Base-by-base conservation (phyloP, 129 eudicot genomes). In the Tanacetum coccineum region DNA sequence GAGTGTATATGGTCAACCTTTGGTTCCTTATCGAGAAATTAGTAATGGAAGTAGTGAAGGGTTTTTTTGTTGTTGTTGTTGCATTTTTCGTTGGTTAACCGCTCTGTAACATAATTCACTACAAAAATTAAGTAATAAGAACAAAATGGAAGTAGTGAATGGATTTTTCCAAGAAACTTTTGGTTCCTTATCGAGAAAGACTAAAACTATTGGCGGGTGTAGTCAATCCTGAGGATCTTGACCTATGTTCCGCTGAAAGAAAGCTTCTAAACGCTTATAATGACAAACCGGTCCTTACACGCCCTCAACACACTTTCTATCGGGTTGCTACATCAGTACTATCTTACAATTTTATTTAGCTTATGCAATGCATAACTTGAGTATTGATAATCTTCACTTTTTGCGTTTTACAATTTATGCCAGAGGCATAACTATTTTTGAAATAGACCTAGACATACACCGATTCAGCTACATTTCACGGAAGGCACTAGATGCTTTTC, bases 241-340 rank as follows among this genome's bases (percentile, higher is more conserved):
- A 81, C 21, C 64, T 92, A 64, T 88, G 85, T 73, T 59, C 85
- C 8, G 78, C 95, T 3, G 98, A 92, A 67, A 84, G 78, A 79
- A 92, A 81, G 67, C 89, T 92, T 20, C 79, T 88, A 83, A 83
- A 84, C 68, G 89, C 95, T 42, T 92, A 92, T 77, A 92, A 92
- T 51, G 96, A 92, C 59, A 92, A 92, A 68, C 98, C 96, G 4
- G 95, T 88, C 3, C 48, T 44, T n/a, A 7, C 13, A 44, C n/a
- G 48, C 9, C 48, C 48, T 44, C 48, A 44, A 44, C 48, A 44
- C 48, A 3, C 48, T 44, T 44, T 44, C 3, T 44, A 6, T 11
- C 9, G 13, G 48, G 48, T 44, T 6, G 13, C 2, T 6, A 44
- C 13, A 44, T 6, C 9, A 44, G 48, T 11, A 44, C 48, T 7